Conservation (phyloP, 106 monocot species). For the Vanilla planifolia region DNA sequence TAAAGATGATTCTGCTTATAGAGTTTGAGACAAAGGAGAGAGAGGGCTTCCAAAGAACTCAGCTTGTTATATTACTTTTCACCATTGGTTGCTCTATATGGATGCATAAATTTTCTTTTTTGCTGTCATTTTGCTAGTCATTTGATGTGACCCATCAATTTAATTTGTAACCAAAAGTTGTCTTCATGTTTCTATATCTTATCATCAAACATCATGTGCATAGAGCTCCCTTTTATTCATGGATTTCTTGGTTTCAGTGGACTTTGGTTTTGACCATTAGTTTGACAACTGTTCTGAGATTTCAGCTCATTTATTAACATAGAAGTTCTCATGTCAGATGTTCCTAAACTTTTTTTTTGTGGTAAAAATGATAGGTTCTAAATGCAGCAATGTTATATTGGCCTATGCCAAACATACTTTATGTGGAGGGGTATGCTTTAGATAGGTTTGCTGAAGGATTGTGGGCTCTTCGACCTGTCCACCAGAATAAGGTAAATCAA, state of each 20-base stretch:
- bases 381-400: constrained; percentile 99
- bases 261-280: background rate
- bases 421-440: constrained; percentile 93
- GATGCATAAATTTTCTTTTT: too few species aligned
- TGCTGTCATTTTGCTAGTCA: background rate
- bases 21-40: too few species aligned
- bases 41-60: background rate
- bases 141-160: too few species aligned
- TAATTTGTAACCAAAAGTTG: too few species aligned
- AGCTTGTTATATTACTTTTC: background rate
- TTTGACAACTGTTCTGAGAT: background rate
- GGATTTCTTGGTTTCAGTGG: background rate
- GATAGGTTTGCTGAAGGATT: constrained; percentile 91
- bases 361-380: constrained; percentile 45
- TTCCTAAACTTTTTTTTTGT: constrained; percentile 10
- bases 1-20: too few species aligned
- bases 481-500: constrained; percentile 80
- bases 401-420: constrained; percentile 80
- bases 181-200: too few species aligned
- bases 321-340: background rate
- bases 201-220: background rate
- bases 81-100: background rate
- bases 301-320: background rate
- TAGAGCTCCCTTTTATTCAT: background rate
- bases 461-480: constrained; percentile 94